These are phyloP conservation scores for Abelmoschus esculentus DNA, from an alignment of 345 rosid genomes.

Conservation along the genomic window DNA sequence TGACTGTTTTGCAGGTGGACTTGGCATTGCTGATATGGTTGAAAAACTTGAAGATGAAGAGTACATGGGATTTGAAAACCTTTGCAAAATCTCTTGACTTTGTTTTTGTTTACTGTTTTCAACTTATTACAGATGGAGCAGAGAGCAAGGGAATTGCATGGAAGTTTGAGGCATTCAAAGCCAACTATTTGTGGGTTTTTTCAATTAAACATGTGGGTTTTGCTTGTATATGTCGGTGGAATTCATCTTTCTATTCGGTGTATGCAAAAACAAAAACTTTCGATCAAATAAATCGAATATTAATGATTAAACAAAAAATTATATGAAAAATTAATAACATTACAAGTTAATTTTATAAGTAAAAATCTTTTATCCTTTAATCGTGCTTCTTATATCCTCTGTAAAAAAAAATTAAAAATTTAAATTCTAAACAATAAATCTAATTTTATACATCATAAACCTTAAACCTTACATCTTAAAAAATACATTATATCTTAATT, in stretches of 20 bases:
- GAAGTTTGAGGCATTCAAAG: neutral
- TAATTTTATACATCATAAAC: no score
- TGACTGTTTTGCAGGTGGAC: conserved; percentile 40
- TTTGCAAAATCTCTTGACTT: conserved; percentile 33
- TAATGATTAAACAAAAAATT: no score
- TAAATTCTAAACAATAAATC: no score
- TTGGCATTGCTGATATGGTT: conserved; percentile 58
- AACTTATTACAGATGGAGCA: neutral
- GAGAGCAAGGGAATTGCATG: neutral
- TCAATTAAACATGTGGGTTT: conserved; percentile 1
- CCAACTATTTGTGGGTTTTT: conserved; percentile 11
- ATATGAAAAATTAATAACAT: no score
- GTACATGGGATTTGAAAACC: conserved; percentile 25
- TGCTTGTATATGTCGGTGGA: neutral
- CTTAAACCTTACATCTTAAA: no score
- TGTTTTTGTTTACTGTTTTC: neutral
- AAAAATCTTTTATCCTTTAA: no score
- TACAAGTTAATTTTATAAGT: no score
- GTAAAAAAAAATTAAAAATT: no score
- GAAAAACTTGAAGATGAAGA: conserved; percentile 49
- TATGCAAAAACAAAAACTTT: no score
- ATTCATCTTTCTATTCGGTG: neutral
- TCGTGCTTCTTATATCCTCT: no score
- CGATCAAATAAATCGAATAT: no score
- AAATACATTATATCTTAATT: no score